phyloP scores from a whole-genome alignment of 129 eudicot genomes.

The Artemisia argyi region DNA sequence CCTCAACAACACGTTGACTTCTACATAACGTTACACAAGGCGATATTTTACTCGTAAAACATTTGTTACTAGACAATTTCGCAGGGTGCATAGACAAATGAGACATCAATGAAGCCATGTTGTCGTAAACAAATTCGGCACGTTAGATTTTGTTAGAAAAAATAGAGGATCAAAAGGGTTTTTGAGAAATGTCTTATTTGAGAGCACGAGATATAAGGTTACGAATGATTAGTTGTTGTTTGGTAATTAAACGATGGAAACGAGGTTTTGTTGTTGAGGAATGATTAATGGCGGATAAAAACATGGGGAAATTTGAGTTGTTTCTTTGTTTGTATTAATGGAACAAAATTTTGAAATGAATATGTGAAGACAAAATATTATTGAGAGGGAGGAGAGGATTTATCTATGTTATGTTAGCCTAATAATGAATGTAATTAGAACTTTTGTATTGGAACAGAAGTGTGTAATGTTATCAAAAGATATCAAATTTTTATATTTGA shows the following conservation, averaged over 20 bases:
- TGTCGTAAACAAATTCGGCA: not conserved
- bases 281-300: slow-evolving; percentile 37
- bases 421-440: no score
- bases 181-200: slow-evolving; percentile 17
- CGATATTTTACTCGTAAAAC: slow-evolving; percentile 22
- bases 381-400: slow-evolving; percentile 7
- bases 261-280: slow-evolving; percentile 27
- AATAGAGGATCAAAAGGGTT: slow-evolving; percentile 27
- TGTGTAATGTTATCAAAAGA: no score
- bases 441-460: no score
- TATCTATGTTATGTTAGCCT: no score
- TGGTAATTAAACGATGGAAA: slow-evolving; percentile 27
- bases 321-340: slow-evolving; percentile 20
- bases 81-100: slow-evolving; percentile 29
- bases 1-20: slow-evolving; percentile 26
- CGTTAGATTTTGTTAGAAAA: slow-evolving; percentile 2
- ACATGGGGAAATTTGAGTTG: slow-evolving; percentile 22
- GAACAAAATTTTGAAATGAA: slow-evolving; percentile 21
- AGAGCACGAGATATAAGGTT: slow-evolving; percentile 7
- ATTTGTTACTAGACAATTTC: slow-evolving; percentile 22
- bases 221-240: slow-evolving; percentile 29
- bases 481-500: no score
- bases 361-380: slow-evolving; percentile 4
- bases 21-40: slow-evolving; percentile 31
- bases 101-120: slow-evolving; percentile 33